phyloP scores from a whole-genome alignment of 257 asterid genomes.

The Solanum megistacrolobum region DNA sequence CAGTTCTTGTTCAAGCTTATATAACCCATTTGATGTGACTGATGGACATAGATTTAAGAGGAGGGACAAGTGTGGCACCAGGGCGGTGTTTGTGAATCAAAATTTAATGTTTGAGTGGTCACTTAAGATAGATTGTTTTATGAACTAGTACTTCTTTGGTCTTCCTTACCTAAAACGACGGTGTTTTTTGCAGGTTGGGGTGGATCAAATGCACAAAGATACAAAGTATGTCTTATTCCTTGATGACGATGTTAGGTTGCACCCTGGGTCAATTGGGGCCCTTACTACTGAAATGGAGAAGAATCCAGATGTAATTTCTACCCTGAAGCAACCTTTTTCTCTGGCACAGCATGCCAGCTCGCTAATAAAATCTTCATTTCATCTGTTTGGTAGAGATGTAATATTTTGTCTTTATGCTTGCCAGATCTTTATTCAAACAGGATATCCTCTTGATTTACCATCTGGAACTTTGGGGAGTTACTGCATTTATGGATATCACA shows the following conservation, averaged over 20 bases:
- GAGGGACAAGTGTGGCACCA: not conserved
- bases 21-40: not conserved
- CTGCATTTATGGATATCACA: conserved; percentile 98
- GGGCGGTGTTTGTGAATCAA: not conserved
- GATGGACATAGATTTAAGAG: not conserved
- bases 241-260: conserved; percentile 96
- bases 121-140: not conserved
- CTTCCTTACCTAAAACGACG: not conserved
- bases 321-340: not conserved
- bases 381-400: not conserved
- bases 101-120: not conserved
- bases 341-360: not conserved
- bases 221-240: conserved; percentile 87
- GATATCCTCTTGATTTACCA: conserved; percentile 98
- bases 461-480: conserved; percentile 99
- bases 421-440: conserved; percentile 99
- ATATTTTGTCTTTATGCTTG: conserved; percentile 5
- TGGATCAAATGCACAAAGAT: conserved; percentile 86
- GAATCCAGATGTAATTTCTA: conserved; percentile 65
- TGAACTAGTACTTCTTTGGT: not conserved
- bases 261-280: conserved; percentile 98
- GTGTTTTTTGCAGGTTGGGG: conserved; percentile 61
- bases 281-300: conserved; percentile 90
- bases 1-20: not conserved
- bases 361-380: not conserved